Conservation (phyloP, 768 basidiomycete genomes). For the Daedaleopsis nitida region DNA sequence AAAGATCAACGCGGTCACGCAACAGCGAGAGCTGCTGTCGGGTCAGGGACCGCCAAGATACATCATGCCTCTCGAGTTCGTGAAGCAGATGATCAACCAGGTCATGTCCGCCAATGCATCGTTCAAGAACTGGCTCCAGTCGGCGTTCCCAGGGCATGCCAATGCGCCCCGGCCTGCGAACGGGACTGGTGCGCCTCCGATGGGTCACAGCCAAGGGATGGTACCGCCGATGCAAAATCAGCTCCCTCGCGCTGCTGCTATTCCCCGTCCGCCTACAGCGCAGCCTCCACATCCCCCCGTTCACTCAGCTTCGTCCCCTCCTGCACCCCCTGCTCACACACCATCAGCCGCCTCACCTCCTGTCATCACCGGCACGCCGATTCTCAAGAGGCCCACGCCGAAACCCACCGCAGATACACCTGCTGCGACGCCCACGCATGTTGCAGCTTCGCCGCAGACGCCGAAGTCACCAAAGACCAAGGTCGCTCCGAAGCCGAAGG, state of each 20-base stretch:
- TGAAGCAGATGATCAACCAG: slow-evolving; percentile 43
- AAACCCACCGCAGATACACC: slow-evolving; percentile 13
- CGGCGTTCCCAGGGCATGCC: background rate
- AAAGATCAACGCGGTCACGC: slow-evolving; percentile 31
- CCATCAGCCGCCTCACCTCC: slow-evolving; percentile 8
- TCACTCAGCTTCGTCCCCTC: slow-evolving; percentile 29
- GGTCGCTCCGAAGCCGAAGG: slow-evolving; percentile 43
- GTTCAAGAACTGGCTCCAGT: slow-evolving; percentile 30
- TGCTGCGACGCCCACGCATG: slow-evolving; percentile 30
- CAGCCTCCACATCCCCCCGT: slow-evolving; percentile 29
- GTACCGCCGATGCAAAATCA: background rate
- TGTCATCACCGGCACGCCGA: slow-evolving; percentile 14
- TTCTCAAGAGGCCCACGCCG: slow-evolving; percentile 21
- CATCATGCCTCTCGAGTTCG: slow-evolving; percentile 33
- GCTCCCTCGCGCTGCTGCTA: slow-evolving; percentile 5
- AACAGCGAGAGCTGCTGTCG: slow-evolving; percentile 40
- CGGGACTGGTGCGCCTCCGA: slow-evolving; percentile 5
- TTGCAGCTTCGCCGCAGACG: slow-evolving; percentile 59
- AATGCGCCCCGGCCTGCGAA: background rate
- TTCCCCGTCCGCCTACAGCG: slow-evolving; percentile 4
- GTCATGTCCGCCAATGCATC: slow-evolving; percentile 43
- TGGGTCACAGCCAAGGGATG: background rate
- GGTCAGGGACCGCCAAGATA: slow-evolving; percentile 30
- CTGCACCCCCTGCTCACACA: slow-evolving; percentile 4
- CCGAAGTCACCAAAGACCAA: slow-evolving; percentile 74